A percentile compares a stretch with the other conserved stretches of the same genome.
phyloP scores from a whole-genome alignment of 2,329 filamentous ascomycete species.

The Colletotrichum magnum region DNA sequence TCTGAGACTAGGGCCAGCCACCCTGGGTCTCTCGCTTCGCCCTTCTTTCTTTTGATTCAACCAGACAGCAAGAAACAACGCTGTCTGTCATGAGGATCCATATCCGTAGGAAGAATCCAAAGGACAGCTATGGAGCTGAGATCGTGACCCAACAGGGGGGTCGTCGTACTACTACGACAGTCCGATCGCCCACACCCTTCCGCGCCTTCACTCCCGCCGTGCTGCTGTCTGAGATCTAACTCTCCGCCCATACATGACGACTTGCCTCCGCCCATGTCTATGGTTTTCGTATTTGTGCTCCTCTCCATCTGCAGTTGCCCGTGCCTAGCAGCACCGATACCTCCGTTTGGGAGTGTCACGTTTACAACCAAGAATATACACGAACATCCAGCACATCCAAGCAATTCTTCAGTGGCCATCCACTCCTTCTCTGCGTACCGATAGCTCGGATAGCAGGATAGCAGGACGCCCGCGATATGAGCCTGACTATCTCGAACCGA shows the following conservation, averaged over 20 bases:
- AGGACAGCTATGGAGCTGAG: constrained; percentile 16
- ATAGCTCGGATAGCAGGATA: background rate
- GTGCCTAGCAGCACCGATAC: constrained; percentile 18
- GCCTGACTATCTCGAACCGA: constrained; percentile 37
- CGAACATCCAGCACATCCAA: constrained; percentile 10
- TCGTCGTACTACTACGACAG: background rate
- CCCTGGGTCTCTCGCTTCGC: constrained; percentile 29
- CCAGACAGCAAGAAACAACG: constrained; percentile 24
- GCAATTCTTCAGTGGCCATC: background rate
- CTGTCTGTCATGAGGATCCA: background rate
- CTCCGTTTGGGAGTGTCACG: background rate
- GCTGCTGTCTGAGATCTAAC: constrained; percentile 32
- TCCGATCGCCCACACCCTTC: constrained; percentile 26
- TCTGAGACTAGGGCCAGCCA: constrained; percentile 39
- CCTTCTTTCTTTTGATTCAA: constrained; percentile 34
- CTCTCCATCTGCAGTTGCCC: constrained; percentile 17
- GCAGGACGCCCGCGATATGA: constrained; percentile 30
- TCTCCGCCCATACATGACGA: constrained; percentile 32
- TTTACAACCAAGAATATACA: background rate
- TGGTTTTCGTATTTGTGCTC: constrained; percentile 11
- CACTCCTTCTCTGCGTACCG: background rate
- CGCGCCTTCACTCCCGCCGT: constrained; percentile 14
- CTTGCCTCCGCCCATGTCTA: constrained; percentile 19
- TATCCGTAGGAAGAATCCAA: background rate
- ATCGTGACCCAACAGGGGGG: constrained; percentile 25